Evolutionary conservation across 305 asterid genomes (phyloP), one percentile per base, ranked within the genome.

Genomic region (Solanum aculeatissimum): DNA sequence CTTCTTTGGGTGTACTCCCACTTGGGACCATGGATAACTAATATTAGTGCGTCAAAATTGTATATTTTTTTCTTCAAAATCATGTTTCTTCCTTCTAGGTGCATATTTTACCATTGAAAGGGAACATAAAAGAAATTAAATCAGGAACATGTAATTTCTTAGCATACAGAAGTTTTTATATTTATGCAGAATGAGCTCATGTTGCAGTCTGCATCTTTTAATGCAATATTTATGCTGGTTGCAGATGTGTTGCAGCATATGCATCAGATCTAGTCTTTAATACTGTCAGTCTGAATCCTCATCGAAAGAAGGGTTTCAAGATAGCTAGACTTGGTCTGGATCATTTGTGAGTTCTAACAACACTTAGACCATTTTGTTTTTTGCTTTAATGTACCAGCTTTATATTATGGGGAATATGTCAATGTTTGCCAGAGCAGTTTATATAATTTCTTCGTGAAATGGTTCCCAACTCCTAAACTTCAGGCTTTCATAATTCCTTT

Each of bases 231-330:
- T 51, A 49, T 83, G 75, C 69, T 81, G 86, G 45, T 82, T 85
- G 88, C 95, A 97, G 99, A 88, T 97, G 98, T 87, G 98, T 97
- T 47, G 98, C 84, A 57, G 98, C 97, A 69, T 97, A 91, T 92
- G 91, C 98, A 88, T 95, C 98, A 13, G 98, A 97, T 90, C 95
- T 95, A 62, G 85, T 95, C 35, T 95, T 97, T 86, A 92, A 93
- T 55, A 86, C 88, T 69, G 92, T 95, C 81, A 91, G 98, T 87
- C 27, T 94, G 88, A 93, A 97, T 88, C 99, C 98, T 85, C 98
- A 97, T 86, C 95, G 98, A 53, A 92, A 84, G 72, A 93, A 87
- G 92, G 95, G 90, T 87, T 86, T 94, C 85, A 93, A 91, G 90
- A 80, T 93, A 47, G 83, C 94, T n/a, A 51, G 90, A 80, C 92